Evolutionary conservation across 345 rosid species (phyloP).

Genomic region (Sisymbrium altissimum): DNA sequence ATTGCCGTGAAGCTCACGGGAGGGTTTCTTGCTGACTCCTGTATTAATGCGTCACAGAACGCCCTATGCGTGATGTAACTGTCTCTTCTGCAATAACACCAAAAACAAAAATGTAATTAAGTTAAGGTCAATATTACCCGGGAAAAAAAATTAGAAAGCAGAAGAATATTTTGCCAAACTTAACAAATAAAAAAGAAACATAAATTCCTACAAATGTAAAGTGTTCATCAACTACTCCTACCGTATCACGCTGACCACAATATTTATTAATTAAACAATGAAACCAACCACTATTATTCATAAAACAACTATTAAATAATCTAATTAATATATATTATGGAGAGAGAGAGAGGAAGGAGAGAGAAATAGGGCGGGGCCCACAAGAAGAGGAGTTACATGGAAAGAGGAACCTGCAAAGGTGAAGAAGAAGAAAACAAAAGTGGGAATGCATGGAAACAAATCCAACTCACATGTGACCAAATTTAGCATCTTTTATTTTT

Average conservation of each 20-base stretch:
- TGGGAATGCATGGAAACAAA: conserved; percentile 40
- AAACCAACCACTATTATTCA: conserved; percentile 28
- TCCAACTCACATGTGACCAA: conserved; percentile 44
- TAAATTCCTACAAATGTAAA: conserved; percentile 22
- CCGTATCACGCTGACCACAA: conserved; percentile 22
- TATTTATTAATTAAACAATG: conserved; percentile 7
- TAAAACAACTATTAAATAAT: background rate
- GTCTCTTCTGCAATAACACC: conserved; percentile 53
- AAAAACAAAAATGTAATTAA: background rate
- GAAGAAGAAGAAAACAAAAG: conserved; percentile 37
- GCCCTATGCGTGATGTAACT: conserved; percentile 88
- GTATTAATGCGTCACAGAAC: conserved; percentile 80
- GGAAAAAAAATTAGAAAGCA: no score
- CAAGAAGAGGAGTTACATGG: conserved; percentile 36
- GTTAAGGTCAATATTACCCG: background rate
- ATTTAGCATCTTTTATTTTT: conserved; percentile 37
- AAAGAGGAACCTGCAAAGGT: conserved; percentile 36
- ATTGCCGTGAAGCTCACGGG: conserved; percentile 40
- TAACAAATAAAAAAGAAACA: background rate
- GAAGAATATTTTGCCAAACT: background rate
- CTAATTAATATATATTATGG: background rate
- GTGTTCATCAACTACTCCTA: conserved; percentile 34
- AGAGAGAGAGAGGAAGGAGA: background rate
- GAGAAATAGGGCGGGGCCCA: conserved; percentile 17
- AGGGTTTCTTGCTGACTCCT: conserved; percentile 66